These are phyloP conservation scores for Pseudisothecium myosuroides DNA, from an alignment of 225 moss, liverwort and hornwort genomes.

Conservation along the genomic window DNA sequence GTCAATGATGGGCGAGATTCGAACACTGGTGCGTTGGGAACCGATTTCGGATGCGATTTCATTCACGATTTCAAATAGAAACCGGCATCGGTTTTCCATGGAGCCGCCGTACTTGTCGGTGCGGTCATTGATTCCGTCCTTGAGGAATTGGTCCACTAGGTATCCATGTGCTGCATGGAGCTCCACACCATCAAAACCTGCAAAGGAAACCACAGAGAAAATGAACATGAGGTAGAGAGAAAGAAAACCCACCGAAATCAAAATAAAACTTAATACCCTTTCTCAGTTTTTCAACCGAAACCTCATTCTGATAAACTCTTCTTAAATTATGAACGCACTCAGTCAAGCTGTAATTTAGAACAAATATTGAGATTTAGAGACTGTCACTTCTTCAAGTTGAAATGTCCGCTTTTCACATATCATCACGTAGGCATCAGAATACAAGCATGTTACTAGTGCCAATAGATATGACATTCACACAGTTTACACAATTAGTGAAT, in stretches of 20 bases:
- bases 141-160: constrained; percentile 42
- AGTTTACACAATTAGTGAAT: neutral
- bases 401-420: neutral
- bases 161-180: constrained; percentile 67
- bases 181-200: constrained; percentile 81
- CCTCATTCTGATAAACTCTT: neutral
- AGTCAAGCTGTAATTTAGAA: neutral
- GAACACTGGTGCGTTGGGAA: constrained; percentile 20
- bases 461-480: neutral
- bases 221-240: neutral
- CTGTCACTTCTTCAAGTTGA: neutral
- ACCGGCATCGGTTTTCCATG: constrained; percentile 39
- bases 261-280: too few relatives aligned
- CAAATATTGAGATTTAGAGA: neutral
- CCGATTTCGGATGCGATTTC: constrained; percentile 16
- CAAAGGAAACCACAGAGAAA: neutral
- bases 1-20: constrained; percentile 45
- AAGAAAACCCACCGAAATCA: neutral
- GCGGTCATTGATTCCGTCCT: constrained; percentile 42
- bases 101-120: constrained; percentile 22
- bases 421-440: neutral
- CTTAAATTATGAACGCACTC: too few relatives aligned
- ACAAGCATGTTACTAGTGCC: neutral
- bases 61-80: constrained; percentile 23
- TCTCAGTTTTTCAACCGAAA: neutral